Evolutionary conservation across 1,284 basidiomycete genomes (phyloP).

Genomic region (Macrocybe sp.): DNA sequence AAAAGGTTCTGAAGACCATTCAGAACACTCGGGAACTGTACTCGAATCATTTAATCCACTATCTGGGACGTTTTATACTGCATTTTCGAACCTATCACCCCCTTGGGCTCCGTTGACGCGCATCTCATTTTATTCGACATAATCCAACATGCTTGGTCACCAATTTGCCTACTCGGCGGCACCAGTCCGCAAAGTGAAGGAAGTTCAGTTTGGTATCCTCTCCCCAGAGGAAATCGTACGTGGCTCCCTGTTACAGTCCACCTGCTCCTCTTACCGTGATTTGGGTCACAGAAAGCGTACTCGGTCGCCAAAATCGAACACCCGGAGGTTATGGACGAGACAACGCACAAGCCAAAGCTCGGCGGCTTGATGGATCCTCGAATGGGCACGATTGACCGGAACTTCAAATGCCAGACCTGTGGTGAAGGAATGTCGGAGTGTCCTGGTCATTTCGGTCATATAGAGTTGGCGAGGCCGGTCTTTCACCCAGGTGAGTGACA

Average conservation of each 20-base stretch:
- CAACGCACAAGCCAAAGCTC: slow-evolving; percentile 80
- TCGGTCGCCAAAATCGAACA: slow-evolving; percentile 98
- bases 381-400: slow-evolving; percentile 98
- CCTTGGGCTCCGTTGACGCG: slow-evolving; percentile 3
- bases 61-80: slow-evolving; percentile 18
- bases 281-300: slow-evolving; percentile 79
- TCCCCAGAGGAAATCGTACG: slow-evolving; percentile 99
- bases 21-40: slow-evolving; percentile 10
- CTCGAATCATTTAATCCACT: slow-evolving; percentile 17
- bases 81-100: slow-evolving; percentile 16
- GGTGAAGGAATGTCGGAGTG: slow-evolving; percentile 98
- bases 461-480: slow-evolving; percentile 94
- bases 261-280: neutral
- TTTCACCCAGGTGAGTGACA: slow-evolving; percentile 85
- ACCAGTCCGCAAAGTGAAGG: slow-evolving; percentile 90
- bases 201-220: slow-evolving; percentile 99
- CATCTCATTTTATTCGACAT: slow-evolving; percentile 10
- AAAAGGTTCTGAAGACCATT: slow-evolving; percentile 19
- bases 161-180: slow-evolving; percentile 90
- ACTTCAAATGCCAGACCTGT: slow-evolving; percentile 99
- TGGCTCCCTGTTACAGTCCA: slow-evolving; percentile 18
- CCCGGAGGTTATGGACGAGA: slow-evolving; percentile 97
- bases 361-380: slow-evolving; percentile 97
- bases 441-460: slow-evolving; percentile 98
- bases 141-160: slow-evolving; percentile 66